Conservation (phyloP, 164 flowering plant species). For the Annona cherimola region DNA sequence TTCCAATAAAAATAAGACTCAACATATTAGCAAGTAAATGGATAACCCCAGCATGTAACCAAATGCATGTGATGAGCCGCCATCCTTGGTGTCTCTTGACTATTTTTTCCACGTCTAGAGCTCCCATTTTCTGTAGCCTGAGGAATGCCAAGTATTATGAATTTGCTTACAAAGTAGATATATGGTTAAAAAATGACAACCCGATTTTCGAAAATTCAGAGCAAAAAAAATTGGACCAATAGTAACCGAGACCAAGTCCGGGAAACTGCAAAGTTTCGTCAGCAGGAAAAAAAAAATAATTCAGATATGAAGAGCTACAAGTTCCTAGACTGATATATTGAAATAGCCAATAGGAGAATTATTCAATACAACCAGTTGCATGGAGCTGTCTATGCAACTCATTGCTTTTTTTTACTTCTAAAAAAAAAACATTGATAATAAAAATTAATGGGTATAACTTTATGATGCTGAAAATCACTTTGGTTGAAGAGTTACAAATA, state of each 20-base stretch:
- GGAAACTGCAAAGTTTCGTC: background rate
- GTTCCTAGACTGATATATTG: background rate
- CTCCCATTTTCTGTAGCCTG: conserved; percentile 73
- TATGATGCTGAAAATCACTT: too few species aligned
- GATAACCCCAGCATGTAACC: conserved; percentile 81
- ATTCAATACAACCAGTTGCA: too few species aligned
- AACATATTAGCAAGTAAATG: conserved; percentile 83
- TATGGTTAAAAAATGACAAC: background rate
- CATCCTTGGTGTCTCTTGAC: conserved; percentile 56
- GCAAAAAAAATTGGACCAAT: background rate
- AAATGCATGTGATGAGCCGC: conserved; percentile 66
- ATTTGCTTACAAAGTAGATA: background rate
- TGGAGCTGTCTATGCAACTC: too few species aligned
- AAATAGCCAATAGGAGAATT: too few species aligned
- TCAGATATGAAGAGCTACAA: background rate
- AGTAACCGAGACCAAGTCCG: background rate
- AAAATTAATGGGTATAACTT: too few species aligned
- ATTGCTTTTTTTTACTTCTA: too few species aligned
- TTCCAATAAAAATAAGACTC: conserved; percentile 76
- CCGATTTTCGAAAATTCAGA: background rate
- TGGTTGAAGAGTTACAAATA: too few species aligned
- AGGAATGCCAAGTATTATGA: background rate
- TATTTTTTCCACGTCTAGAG: conserved; percentile 47
- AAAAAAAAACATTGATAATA: too few species aligned
- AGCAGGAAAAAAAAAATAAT: background rate